A percentile compares a stretch with the other conserved stretches of the same genome.
Evolutionary conservation across 2,329 filamentous ascomycete genomes (phyloP).

Genomic region (Colletotrichum cereale): DNA sequence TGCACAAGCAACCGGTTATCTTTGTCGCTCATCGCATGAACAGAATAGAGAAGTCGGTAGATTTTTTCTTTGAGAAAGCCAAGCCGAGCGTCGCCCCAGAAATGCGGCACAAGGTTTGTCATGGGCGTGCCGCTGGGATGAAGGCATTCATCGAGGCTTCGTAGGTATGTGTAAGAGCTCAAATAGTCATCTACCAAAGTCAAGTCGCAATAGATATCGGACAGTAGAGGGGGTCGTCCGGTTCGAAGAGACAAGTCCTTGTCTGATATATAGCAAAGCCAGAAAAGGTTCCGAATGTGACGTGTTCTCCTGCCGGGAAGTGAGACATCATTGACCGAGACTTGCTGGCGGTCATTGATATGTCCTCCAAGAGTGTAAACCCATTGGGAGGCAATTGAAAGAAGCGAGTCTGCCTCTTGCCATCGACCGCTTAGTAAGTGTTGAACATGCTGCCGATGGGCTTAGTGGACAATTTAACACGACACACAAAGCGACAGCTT

Average conservation of each 20-base stretch:
- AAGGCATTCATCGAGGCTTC: neutral
- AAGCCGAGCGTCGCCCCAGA: neutral
- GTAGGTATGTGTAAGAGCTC: neutral
- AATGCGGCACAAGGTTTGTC: neutral
- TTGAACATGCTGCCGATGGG: neutral
- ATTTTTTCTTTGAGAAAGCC: constrained; percentile 19
- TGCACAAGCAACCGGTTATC: constrained; percentile 39
- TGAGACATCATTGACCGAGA: too few species aligned
- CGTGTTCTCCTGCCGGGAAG: neutral
- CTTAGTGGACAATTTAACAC: neutral
- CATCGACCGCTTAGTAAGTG: neutral
- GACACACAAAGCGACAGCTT: neutral
- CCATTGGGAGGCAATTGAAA: constrained; percentile 7
- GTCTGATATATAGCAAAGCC: constrained; percentile 46
- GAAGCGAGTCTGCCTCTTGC: constrained; percentile 14
- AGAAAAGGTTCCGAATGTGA: constrained; percentile 44
- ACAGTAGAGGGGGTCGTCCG: constrained; percentile 43
- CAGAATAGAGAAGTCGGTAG: constrained; percentile 17
- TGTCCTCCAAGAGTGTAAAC: constrained; percentile 11
- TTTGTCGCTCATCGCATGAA: neutral
- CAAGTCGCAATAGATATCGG: neutral
- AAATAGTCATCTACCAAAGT: neutral
- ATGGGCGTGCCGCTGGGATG: neutral
- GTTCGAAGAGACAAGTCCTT: constrained; percentile 45
- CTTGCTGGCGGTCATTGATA: neutral